Percentiles rank a stretch among this genome's conserved stretches.
Conservation (phyloP, 208 protist genomes). For the Trypanosomatidae sp. region DNA sequence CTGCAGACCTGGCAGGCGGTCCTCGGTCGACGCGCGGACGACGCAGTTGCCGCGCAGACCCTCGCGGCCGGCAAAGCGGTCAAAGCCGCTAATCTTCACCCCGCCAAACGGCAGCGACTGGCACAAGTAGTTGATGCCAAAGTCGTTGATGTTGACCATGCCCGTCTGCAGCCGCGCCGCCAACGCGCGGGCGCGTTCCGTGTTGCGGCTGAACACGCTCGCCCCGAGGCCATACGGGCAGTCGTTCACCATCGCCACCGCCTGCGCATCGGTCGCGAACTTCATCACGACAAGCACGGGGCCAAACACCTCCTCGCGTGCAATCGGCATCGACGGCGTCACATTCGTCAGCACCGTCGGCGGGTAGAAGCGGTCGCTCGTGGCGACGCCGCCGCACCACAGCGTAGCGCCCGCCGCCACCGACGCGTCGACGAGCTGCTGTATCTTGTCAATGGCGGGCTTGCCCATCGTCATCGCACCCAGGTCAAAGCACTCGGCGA, state of each 20-base stretch:
- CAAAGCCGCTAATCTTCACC: conserved; percentile 93
- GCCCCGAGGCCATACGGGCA: conserved; percentile 85
- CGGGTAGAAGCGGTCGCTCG: conserved; percentile 63
- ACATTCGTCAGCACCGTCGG: conserved; percentile 89
- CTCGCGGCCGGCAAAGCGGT: conserved; percentile 90
- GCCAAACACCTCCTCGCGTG: conserved; percentile 91
- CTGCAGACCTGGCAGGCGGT: conserved; percentile 82
- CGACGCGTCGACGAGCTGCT: conserved; percentile 84
- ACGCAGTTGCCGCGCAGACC: conserved; percentile 89
- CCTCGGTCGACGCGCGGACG: conserved; percentile 64
- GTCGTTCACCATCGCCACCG: conserved; percentile 77
- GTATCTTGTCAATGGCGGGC: conserved; percentile 77
- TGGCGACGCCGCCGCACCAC: conserved; percentile 68
- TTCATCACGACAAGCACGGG: conserved; percentile 87
- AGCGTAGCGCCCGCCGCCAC: conserved; percentile 80
- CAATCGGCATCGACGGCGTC: conserved; percentile 77
- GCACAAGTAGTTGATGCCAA: conserved; percentile 92
- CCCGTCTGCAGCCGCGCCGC: conserved; percentile 68
- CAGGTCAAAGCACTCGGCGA: conserved; percentile 58
- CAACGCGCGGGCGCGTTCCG: conserved; percentile 67
- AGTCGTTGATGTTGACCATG: conserved; percentile 92
- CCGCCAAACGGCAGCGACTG: conserved; percentile 94
- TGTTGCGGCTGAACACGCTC: conserved; percentile 80
- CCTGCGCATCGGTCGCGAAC: conserved; percentile 79
- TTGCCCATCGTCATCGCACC: conserved; percentile 92